Conservation (phyloP, 2,329 filamentous ascomycete genomes). For the Decorospora gaudefroyi region DNA sequence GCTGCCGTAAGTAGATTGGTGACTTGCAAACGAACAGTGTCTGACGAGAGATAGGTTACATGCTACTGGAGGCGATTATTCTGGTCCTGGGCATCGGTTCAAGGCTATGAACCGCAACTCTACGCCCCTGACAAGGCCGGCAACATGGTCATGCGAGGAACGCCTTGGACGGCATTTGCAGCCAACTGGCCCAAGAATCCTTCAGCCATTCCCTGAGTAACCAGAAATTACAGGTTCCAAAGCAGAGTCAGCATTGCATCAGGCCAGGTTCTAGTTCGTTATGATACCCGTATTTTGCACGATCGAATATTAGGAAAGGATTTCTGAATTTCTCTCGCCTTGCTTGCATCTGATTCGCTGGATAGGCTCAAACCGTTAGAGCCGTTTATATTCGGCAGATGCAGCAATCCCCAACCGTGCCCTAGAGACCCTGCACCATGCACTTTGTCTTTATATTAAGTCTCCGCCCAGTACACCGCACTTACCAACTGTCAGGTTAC, state of each 20-base stretch:
- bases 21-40: neutral
- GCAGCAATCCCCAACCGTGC: too few relatives aligned
- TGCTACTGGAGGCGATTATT: slow-evolving; percentile 44
- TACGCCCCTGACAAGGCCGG: slow-evolving; percentile 31
- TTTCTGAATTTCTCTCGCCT: too few relatives aligned
- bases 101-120: slow-evolving; percentile 38
- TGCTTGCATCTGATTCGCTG: too few relatives aligned
- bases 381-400: too few relatives aligned
- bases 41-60: slow-evolving; percentile 26
- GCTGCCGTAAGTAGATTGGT: slow-evolving; percentile 32
- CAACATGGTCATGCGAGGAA: slow-evolving; percentile 37
- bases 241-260: slow-evolving; percentile 18
- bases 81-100: slow-evolving; percentile 37
- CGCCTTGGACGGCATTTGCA: slow-evolving; percentile 43
- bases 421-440: too few relatives aligned
- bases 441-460: too few relatives aligned
- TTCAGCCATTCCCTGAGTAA: slow-evolving; percentile 33
- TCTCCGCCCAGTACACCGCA: too few relatives aligned
- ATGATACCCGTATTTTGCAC: slow-evolving; percentile 27
- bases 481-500: too few relatives aligned
- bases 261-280: slow-evolving; percentile 11
- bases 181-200: slow-evolving; percentile 43
- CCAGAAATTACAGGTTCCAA: slow-evolving; percentile 3
- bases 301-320: slow-evolving; percentile 7
- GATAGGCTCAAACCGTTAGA: too few relatives aligned